These are phyloP conservation scores for Colletotrichum musae DNA, from an alignment of 2,329 filamentous ascomycete species.

Conservation along the genomic window DNA sequence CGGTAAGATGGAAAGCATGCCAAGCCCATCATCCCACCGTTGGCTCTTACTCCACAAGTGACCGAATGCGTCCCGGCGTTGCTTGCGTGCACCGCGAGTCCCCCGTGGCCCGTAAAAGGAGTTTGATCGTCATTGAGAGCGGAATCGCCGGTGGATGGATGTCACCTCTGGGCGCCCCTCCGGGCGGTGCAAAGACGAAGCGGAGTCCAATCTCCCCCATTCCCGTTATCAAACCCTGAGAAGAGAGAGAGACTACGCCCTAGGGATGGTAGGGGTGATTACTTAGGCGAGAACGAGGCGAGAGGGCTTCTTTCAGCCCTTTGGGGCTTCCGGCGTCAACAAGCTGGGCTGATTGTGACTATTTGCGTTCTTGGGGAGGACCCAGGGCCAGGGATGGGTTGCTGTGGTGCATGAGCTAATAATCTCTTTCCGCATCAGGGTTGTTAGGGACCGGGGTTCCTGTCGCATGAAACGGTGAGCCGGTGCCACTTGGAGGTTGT, in stretches of 20 bases:
- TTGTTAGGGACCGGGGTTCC: conserved; percentile 9
- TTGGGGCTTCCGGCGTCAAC: conserved; percentile 18
- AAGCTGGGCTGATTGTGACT: conserved; percentile 25
- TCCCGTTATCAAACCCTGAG: conserved; percentile 25
- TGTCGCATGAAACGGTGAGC: conserved; percentile 35
- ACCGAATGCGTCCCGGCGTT: neutral
- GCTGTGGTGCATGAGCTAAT: conserved; percentile 16
- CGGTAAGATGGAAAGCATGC: neutral
- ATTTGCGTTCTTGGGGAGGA: conserved; percentile 20
- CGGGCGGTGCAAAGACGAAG: conserved; percentile 27
- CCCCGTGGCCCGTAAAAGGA: conserved; percentile 11
- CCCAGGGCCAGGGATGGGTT: neutral
- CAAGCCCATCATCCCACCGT: conserved; percentile 10
- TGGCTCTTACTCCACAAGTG: neutral
- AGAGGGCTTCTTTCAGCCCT: conserved; percentile 30
- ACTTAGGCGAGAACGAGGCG: neutral
- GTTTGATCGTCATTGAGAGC: conserved; percentile 33
- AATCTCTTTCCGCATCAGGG: conserved; percentile 19
- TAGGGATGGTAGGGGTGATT: neutral
- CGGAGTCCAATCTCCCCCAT: conserved; percentile 12
- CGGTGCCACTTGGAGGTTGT: conserved; percentile 18
- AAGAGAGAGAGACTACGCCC: conserved; percentile 3
- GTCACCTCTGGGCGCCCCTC: conserved; percentile 37
- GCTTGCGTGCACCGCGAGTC: neutral
- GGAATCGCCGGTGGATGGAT: conserved; percentile 28